Percentiles rank a stretch among this genome's conserved stretches.
Conservation (phyloP, 2,329 filamentous ascomycete genomes). For the Fusarium neocosmosporiellum region DNA sequence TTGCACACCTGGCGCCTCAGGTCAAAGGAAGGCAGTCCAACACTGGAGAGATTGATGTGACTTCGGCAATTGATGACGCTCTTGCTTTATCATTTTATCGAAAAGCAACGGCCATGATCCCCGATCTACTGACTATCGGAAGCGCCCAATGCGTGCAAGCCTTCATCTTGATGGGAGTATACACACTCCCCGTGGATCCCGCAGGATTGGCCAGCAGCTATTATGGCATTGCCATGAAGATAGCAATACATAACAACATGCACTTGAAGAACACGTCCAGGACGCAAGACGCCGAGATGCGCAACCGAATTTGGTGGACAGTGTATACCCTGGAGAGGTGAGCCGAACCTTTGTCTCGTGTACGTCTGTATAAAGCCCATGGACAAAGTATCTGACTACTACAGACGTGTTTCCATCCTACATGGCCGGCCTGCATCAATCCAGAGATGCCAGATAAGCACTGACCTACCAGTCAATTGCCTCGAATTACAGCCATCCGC, state of each 20-base stretch:
- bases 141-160: conserved; percentile 17
- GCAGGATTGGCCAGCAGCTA: conserved; percentile 21
- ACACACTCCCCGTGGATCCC: conserved; percentile 19
- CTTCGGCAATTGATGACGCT: conserved; percentile 10
- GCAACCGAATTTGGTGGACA: conserved; percentile 27
- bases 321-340: conserved; percentile 26
- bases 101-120: conserved; percentile 11
- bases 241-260: conserved; percentile 23
- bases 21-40: neutral
- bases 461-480: neutral
- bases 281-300: neutral
- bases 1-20: conserved; percentile 12
- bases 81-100: conserved; percentile 25
- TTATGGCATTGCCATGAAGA: conserved; percentile 24
- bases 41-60: neutral
- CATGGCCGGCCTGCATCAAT: conserved; percentile 25
- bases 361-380: no score
- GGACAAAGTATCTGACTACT: neutral
- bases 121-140: conserved; percentile 12
- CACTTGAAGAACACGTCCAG: neutral
- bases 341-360: neutral
- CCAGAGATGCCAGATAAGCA: conserved; percentile 4
- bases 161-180: conserved; percentile 18
- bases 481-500: conserved; percentile 1
- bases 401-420: conserved; percentile 21